Evolutionary conservation across 139 green algal genomes (phyloP).

Genomic region (Dunaliella primolecta): DNA sequence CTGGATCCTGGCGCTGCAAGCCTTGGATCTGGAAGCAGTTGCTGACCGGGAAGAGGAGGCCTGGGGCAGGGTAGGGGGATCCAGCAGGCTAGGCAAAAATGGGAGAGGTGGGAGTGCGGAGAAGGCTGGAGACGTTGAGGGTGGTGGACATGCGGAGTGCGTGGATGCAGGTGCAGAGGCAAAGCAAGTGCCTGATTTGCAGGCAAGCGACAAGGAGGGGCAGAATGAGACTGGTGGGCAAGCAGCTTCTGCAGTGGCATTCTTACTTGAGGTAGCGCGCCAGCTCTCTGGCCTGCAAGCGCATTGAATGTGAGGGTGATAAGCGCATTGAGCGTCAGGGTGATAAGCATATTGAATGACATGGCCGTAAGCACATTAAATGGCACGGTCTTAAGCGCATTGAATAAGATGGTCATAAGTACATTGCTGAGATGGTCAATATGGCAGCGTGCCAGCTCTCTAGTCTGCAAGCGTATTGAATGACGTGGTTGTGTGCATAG

Average conservation of each 20-base stretch:
- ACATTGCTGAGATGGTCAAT: neutral
- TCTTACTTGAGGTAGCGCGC: neutral
- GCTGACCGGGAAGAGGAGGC: neutral
- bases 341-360: neutral
- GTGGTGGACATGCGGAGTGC: no score
- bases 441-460: neutral
- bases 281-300: neutral
- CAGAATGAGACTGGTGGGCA: no score
- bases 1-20: neutral
- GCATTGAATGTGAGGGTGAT: neutral
- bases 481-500: no score
- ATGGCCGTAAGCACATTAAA: neutral
- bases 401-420: neutral
- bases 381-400: neutral
- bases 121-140: neutral
- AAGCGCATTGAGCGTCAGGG: neutral
- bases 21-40: neutral
- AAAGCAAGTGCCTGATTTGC: no score
- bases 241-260: neutral
- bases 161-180: neutral
- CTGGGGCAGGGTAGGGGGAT: neutral
- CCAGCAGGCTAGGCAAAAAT: neutral
- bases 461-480: neutral
- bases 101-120: neutral
- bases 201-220: no score